Conservation (phyloP, 1,284 basidiomycete species). For the Phlebopus sp. region DNA sequence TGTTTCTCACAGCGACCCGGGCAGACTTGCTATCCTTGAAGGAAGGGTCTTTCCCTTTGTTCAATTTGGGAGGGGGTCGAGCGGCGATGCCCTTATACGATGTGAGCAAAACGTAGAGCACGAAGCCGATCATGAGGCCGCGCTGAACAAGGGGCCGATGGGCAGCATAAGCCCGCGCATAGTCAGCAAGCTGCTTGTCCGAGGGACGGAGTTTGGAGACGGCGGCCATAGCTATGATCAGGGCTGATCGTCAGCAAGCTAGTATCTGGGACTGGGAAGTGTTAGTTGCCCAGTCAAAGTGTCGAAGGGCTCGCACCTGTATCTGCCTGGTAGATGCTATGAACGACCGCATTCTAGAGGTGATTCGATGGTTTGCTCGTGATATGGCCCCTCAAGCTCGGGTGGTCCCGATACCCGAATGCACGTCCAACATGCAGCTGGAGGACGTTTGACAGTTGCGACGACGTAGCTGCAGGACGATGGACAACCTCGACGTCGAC, state of each 20-base stretch:
- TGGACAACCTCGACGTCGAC: no score
- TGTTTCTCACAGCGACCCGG: slow-evolving; percentile 60
- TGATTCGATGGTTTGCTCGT: no score
- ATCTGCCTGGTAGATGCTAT: no score
- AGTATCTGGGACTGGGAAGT: not conserved
- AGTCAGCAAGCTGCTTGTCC: slow-evolving; percentile 32
- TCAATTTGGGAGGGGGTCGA: slow-evolving; percentile 36
- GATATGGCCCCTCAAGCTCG: not conserved
- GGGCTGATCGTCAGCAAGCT: not conserved
- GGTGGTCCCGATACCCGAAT: not conserved
- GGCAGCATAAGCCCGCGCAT: slow-evolving; percentile 52
- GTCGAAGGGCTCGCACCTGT: no score
- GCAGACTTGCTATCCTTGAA: slow-evolving; percentile 41
- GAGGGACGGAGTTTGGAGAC: slow-evolving; percentile 20
- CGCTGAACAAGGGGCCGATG: slow-evolving; percentile 73
- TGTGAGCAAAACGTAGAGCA: slow-evolving; percentile 58
- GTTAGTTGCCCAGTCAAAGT: no score
- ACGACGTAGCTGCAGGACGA: no score
- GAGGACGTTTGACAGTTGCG: no score
- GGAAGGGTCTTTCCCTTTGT: slow-evolving; percentile 36
- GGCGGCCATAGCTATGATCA: slow-evolving; percentile 14
- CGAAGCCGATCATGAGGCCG: slow-evolving; percentile 59
- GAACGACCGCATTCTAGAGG: no score
- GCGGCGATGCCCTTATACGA: slow-evolving; percentile 55
- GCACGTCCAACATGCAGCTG: no score